Base-by-base conservation (phyloP, 352 stramenopile species). In the Phytophthora tentaculata region DNA sequence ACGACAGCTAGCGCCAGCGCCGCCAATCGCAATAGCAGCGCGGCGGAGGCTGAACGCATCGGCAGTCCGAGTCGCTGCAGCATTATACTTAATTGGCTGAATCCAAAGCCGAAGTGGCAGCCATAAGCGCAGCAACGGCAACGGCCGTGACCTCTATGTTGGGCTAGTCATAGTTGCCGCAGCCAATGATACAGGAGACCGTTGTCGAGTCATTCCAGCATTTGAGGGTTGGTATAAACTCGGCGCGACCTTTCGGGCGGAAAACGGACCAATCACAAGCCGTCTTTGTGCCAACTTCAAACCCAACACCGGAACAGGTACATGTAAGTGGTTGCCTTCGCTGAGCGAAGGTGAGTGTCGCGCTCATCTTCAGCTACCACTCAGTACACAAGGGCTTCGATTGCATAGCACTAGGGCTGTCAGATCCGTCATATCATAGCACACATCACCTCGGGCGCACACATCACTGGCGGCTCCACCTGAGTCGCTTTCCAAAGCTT, bases 181-280 rank as follows among this genome's bases (percentile, higher is more conserved):
- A 19, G 24, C 48, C 39, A 61, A 61, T 61, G 32, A 17, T n/a
- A 52, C 1, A 14, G 43, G 54, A 61, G 54, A 32, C 54, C 44
- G 43, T 20, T n/a, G 14, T 28, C 54, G n/a, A 44, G 54, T 61
- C 54, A 61, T 14, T 48, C 5, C 28, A 9, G 28, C 12, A 9
- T 9, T 39, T 39, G 32, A 9, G 26, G 35, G 54, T 50, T 69
- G 48, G 53, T 10, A n/a, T 22, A 56, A 52, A 69, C 17, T 28
- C 20, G 44, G n/a, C 26, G 29, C 61, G 43, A 45, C 61, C 29
- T 29, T 68, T 64, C 61, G n/a, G n/a, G n/a, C n/a, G n/a, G n/a
- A n/a, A n/a, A 55, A 35, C 28, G 61, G 49, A 1, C 37, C 49
- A 64, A 64, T 56, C 56, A 32, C 29, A 16, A 17, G 14, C 17